A percentile compares a stretch with the other conserved stretches of the same genome.
These are phyloP conservation scores for Candida anglica DNA, from an alignment of 805 yeast genomes.

Conservation along the genomic window DNA sequence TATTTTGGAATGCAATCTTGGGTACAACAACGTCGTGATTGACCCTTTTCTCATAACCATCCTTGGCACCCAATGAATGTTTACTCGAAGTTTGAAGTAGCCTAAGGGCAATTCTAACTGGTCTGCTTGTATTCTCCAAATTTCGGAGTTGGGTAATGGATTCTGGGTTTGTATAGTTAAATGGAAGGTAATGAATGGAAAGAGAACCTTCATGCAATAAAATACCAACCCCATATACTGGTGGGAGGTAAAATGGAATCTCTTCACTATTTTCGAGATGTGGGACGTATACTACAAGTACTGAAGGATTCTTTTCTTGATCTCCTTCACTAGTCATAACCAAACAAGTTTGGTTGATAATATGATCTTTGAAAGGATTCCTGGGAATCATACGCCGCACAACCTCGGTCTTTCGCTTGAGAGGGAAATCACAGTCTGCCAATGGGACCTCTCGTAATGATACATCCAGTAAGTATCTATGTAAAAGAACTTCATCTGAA, in stretches of 20 bases:
- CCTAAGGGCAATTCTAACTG: conserved; percentile 77
- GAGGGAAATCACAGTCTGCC: conserved; percentile 12
- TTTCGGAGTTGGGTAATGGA: conserved; percentile 18
- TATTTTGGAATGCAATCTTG: conserved; percentile 76
- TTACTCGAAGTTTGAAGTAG: conserved; percentile 74
- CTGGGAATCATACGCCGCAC: conserved; percentile 90
- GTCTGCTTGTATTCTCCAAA: conserved; percentile 51
- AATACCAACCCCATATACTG: conserved; percentile 74
- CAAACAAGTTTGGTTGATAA: conserved; percentile 82
- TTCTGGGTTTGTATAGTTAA: conserved; percentile 25
- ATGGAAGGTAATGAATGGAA: conserved; percentile 77
- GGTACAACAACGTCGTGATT: conserved; percentile 84
- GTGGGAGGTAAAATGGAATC: conserved; percentile 87
- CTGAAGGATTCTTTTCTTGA: conserved; percentile 27
- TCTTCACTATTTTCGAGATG: conserved; percentile 58
- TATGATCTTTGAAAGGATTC: conserved; percentile 79
- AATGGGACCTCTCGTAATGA: conserved; percentile 27
- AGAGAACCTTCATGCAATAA: conserved; percentile 44
- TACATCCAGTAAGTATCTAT: conserved; percentile 31
- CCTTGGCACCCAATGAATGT: conserved; percentile 79
- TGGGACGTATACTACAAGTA: conserved; percentile 71
- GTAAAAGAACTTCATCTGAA: conserved; percentile 17
- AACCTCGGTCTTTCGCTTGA: conserved; percentile 43
- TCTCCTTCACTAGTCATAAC: conserved; percentile 30
- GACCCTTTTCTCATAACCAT: conserved; percentile 85